Base-by-base conservation (phyloP, 805 yeast genomes). In the Nakazawaea holstii region DNA sequence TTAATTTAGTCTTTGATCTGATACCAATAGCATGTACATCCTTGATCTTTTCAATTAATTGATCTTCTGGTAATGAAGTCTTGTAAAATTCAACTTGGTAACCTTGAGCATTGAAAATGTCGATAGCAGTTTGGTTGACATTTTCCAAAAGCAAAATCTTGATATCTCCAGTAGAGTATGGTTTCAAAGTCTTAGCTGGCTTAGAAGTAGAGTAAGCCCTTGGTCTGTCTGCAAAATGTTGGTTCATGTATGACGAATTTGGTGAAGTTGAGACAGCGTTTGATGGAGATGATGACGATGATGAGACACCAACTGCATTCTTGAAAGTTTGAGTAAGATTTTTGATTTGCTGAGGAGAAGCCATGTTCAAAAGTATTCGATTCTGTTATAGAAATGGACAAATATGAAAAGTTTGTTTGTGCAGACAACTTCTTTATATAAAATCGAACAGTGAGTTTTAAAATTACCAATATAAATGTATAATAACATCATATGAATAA, bases 11-110 rank as follows among this genome's bases (percentile, higher is more conserved):
- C 76, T 94, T 94, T 51, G 98, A 94, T 74, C 99, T 87, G 63
- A 94, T 91, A 69, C 99, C 99, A 62, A 94, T 82, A 51, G 97
- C 99, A 65, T 94, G 98, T 45, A 89, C 97, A 58, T 86, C 89
- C 61, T 78, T 77, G 68, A 94, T 92, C 70, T 90, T 91, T 72
- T 89, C 96, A 61, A 94, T 88, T 65, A 94, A 80, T 71, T 90
- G 97, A 8, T 83, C 96, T 69, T 94, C 98, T 24, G 88, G 84
- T 59, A 94, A 72, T 6, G 97, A 87, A 47, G 91, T 73, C 74
- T 89, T 91, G 74, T 84, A 80, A 69, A 87, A 88, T 66, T 94
- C 99, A 45, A 94, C 96, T 72, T 94, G 98, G 74, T 94, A 94
- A 50, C 99, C 99, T 74, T 94, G 97, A 46, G 76, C 76, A 51